Evolutionary conservation across 371 early-diverging fungal species (phyloP).

Genomic region (Thermomucor indicae-seudaticae): DNA sequence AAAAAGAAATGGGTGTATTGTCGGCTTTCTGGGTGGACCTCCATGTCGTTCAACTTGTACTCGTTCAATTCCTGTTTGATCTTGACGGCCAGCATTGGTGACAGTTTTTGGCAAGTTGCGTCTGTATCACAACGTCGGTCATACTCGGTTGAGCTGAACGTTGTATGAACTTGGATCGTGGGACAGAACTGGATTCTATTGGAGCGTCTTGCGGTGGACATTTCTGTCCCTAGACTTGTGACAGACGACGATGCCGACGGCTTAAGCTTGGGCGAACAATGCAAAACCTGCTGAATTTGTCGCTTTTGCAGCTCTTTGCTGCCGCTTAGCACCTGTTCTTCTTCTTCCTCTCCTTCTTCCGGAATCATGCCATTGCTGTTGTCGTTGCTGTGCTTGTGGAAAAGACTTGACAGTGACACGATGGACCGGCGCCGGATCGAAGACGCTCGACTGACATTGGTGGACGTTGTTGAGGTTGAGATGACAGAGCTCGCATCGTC

Average conservation of each 20-base stretch:
- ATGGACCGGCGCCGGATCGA: background rate
- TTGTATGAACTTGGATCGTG: slow-evolving; percentile 60
- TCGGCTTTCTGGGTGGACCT: slow-evolving; percentile 69
- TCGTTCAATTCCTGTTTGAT: slow-evolving; percentile 78
- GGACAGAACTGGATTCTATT: slow-evolving; percentile 54
- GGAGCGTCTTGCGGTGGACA: background rate
- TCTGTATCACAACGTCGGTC: slow-evolving; percentile 66
- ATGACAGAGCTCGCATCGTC: background rate
- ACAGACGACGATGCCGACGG: slow-evolving; percentile 24
- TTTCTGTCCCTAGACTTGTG: slow-evolving; percentile 15
- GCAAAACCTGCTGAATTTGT: background rate
- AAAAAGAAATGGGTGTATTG: slow-evolving; percentile 71
- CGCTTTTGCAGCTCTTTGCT: background rate
- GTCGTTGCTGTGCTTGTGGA: background rate
- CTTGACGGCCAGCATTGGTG: slow-evolving; percentile 63
- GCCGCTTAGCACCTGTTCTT: background rate
- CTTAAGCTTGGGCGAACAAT: slow-evolving; percentile 3
- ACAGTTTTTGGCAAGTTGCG: slow-evolving; percentile 59
- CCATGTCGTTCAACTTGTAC: slow-evolving; percentile 73
- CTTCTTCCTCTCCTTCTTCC: background rate
- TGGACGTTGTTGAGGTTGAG: background rate
- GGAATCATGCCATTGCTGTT: background rate
- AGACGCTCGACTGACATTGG: background rate
- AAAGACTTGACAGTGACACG: background rate
- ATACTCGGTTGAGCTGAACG: slow-evolving; percentile 64